Evolutionary conservation across 805 yeast species (phyloP).

Genomic region (Torulaspora quercuum): DNA sequence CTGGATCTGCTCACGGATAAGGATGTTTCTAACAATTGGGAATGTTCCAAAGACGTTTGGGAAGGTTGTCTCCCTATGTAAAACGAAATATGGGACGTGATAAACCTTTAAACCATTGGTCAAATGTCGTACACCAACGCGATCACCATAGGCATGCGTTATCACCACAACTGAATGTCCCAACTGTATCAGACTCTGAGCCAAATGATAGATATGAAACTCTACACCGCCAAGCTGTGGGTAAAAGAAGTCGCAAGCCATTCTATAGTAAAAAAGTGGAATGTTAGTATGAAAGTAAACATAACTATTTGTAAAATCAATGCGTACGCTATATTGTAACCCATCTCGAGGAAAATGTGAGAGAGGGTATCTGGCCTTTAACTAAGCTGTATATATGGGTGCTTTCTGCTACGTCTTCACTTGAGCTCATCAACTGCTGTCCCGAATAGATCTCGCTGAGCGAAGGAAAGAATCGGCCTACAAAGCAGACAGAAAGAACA

Average conservation of each 20-base stretch:
- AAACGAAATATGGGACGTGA: slow-evolving; percentile 75
- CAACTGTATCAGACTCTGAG: slow-evolving; percentile 71
- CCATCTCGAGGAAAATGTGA: slow-evolving; percentile 19
- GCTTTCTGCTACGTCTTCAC: no score
- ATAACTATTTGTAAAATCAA: no score
- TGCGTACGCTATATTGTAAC: slow-evolving; percentile 33
- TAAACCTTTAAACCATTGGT: slow-evolving; percentile 92
- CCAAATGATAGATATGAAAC: slow-evolving; percentile 85
- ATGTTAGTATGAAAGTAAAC: slow-evolving; percentile 3
- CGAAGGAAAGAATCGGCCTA: no score
- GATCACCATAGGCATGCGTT: slow-evolving; percentile 81
- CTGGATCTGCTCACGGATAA: slow-evolving; percentile 79
- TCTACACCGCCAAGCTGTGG: slow-evolving; percentile 99
- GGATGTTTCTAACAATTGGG: slow-evolving; percentile 79
- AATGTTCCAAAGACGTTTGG: slow-evolving; percentile 89
- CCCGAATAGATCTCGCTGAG: no score
- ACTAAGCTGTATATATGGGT: no score
- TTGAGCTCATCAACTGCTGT: no score
- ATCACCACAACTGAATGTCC: slow-evolving; percentile 86
- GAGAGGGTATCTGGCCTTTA: neutral
- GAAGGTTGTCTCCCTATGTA: slow-evolving; percentile 79
- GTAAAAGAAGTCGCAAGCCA: slow-evolving; percentile 95
- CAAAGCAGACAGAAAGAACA: neutral
- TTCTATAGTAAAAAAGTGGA: slow-evolving; percentile 39
- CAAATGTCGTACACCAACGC: slow-evolving; percentile 77